Conservation (phyloP, 2,329 filamentous ascomycete genomes). For the Aspergillus sclerotialis region DNA sequence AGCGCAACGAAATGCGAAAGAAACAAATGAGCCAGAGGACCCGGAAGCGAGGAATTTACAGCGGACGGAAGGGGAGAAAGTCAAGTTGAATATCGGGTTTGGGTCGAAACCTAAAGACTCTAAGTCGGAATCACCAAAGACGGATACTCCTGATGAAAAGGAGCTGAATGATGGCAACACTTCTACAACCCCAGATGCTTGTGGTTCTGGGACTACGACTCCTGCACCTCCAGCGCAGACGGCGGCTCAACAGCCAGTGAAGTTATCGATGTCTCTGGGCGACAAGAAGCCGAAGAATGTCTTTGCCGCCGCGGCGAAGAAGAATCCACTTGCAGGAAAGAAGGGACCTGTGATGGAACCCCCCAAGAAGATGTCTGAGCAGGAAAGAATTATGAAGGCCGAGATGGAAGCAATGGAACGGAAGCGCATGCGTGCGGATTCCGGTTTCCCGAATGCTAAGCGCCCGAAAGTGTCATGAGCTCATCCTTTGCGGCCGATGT, state of each 20-base stretch:
- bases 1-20: conserved; percentile 58
- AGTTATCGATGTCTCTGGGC: conserved; percentile 60
- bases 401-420: conserved; percentile 57
- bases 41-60: conserved; percentile 39
- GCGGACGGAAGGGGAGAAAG: conserved; percentile 65
- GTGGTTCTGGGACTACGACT: conserved; percentile 10
- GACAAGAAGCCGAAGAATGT: conserved; percentile 54
- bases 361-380: conserved; percentile 80
- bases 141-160: conserved; percentile 18
- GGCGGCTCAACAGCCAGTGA: conserved; percentile 15
- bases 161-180: conserved; percentile 8
- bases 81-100: conserved; percentile 61
- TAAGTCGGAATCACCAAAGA: conserved; percentile 14
- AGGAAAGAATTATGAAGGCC: conserved; percentile 82
- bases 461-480: conserved; percentile 27
- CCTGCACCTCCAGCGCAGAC: conserved; percentile 9
- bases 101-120: conserved; percentile 20
- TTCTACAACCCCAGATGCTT: conserved; percentile 7
- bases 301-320: conserved; percentile 55
- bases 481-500: too few species aligned
- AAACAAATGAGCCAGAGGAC: conserved; percentile 38
- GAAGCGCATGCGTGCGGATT: conserved; percentile 46
- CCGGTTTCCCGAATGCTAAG: conserved; percentile 26
- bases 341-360: conserved; percentile 53
- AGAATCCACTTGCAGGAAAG: conserved; percentile 65